Base-by-base conservation (phyloP, 176 grass and related monocot genomes). In the Ensete glaucum region DNA sequence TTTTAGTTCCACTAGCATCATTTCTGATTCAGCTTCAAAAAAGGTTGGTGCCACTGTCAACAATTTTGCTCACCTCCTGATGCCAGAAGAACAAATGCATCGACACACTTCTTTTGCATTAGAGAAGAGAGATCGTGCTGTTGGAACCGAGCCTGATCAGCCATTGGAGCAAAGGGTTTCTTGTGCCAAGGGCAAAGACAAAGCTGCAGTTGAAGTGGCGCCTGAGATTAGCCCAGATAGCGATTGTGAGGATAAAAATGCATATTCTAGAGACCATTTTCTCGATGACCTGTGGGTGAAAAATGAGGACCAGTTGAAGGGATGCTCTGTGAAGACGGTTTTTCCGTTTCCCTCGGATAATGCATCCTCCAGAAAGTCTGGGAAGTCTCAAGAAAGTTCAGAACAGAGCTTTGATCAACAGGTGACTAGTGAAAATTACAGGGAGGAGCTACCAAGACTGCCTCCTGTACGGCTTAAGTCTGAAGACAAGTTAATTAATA, bases 391-490 rank as follows among this genome's bases (percentile, higher is more conserved):
- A 70, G 82, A 88, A 49, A 71, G 53, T 72, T 50, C 50, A 9
- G 73, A 86, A 2, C 81, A 73, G 67, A 91, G 80, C 77, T 93
- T 98, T 24, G 84, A 98, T 64, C 73, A 87, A 69, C 80, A 72
- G 63, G 75, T 91, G 21, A 69, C 89, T 69, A 84, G 77, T 80
- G 82, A 89, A 53, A 89, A 50, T 53, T 90, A 89, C 27, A 80
- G 67, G 52, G 92, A 96, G 59, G 90, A 93, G 49, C 69, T 87
- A 64, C 90, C 94, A 2, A 93, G 85, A 82, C 72, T 98, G 77
- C 87, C 94, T 34, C 94, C 90, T 69, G 94, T 98, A 75, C 83
- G 84, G 73, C 83, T 98, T 75, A 93, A 93, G 75, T 93, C 94
- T 48, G 88, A 87, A 82, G 94, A 98, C 65, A 98, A 98, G 83